Base-by-base conservation (phyloP, 768 basidiomycete genomes). In the Lentinula guzmanii region DNA sequence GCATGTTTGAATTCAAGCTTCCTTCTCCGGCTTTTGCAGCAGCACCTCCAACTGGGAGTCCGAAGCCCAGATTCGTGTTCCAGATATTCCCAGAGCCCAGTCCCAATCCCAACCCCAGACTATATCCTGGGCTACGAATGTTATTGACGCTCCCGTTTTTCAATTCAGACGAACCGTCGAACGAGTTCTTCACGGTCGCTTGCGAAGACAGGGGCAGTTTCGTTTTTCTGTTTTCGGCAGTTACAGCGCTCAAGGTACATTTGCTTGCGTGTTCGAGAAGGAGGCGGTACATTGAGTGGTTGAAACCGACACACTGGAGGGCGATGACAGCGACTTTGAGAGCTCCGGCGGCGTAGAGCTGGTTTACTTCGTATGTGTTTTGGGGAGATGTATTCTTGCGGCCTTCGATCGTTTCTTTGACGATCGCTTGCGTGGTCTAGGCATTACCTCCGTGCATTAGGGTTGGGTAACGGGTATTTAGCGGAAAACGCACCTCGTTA, bases 301-400 rank as follows among this genome's bases (percentile, higher is more conserved):
- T 90, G 78, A 91, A 92, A 2, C 90, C 87, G 56, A 90, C 79
- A 69, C 90, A 92, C 64, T 88, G 87, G 52, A 92, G 73, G 4
- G 83, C 90, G 60, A 92, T 74, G 65, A 89, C 91, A 13, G 86
- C 86, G 24, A 89, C 82, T 63, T 82, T 86, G 52, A 92, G 78
- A 28, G 89, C 90, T 1, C 90, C 90, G 1, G 78, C 86, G 4
- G 80, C 77, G 68, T 91, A 92, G 35, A 91, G 80, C 69, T 92
- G 90, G 1, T 77, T 74, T 0, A 82, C 84, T 70, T 92, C 90
- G 73, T 91, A 91, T 31, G 85, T 72, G 66, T 87, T 90, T 70
- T 90, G 89, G 16, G 90, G 89, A 1, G 89, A 89, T 18, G 82
- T 82, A 69, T 89, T 90, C 71, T 89, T 91, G 51, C 90, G 82